phyloP scores from a whole-genome alignment of 805 yeast species.

The Ascoidea tarda region DNA sequence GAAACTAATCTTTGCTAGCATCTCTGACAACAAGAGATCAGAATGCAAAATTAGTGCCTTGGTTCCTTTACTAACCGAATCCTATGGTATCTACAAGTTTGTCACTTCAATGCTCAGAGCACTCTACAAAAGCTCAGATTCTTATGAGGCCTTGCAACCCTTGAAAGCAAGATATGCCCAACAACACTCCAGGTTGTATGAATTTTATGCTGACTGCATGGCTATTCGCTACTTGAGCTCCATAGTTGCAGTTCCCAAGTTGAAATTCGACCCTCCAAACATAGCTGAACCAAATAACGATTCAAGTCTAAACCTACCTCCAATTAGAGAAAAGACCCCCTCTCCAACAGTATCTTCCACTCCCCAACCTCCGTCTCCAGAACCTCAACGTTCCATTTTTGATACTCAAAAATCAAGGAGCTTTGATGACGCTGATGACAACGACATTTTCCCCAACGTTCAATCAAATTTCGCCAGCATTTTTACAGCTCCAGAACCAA shows the following conservation, averaged over 20 bases:
- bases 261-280: slow-evolving; percentile 40
- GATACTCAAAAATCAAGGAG: not conserved
- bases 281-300: slow-evolving; percentile 29
- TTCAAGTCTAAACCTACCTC: slow-evolving; percentile 9
- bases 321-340: not conserved
- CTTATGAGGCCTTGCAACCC: slow-evolving; percentile 65
- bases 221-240: slow-evolving; percentile 70
- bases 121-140: slow-evolving; percentile 57
- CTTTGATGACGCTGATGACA: not conserved
- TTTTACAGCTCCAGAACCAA: not conserved
- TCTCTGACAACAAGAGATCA: slow-evolving; percentile 37
- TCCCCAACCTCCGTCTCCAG: not conserved
- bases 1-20: slow-evolving; percentile 57
- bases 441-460: not conserved
- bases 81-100: slow-evolving; percentile 87
- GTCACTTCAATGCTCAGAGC: slow-evolving; percentile 85
- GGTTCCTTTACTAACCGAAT: slow-evolving; percentile 82
- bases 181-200: slow-evolving; percentile 54
- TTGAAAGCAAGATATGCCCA: slow-evolving; percentile 55
- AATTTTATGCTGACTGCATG: slow-evolving; percentile 83
- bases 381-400: not conserved
- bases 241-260: slow-evolving; percentile 64
- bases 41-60: slow-evolving; percentile 79
- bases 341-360: not conserved
- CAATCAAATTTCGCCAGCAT: not conserved